Conservation (phyloP, 441 rosid genomes). For the Pelargonium fulgidum region DNA sequence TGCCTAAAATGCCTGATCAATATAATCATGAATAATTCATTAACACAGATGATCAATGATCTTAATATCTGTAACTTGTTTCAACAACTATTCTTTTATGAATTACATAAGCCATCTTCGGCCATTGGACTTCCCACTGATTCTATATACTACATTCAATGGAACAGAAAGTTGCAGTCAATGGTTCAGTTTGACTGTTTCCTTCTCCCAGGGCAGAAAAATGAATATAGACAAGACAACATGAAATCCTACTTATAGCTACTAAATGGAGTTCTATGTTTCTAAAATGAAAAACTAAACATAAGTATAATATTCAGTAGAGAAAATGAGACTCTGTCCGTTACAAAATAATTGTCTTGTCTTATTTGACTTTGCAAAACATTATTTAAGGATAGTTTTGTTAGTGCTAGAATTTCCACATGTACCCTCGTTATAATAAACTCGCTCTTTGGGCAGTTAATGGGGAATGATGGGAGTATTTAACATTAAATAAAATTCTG, state of each 20-base stretch:
- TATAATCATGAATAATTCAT: slow-evolving; percentile 10
- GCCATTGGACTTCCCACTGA: slow-evolving; percentile 4
- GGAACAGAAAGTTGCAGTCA: not conserved
- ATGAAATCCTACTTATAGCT: not conserved
- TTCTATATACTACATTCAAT: not conserved
- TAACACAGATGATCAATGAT: not conserved
- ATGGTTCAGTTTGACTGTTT: not conserved
- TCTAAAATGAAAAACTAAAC: not conserved
- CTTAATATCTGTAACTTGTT: not conserved
- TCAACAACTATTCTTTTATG: not conserved
- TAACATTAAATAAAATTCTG: not conserved
- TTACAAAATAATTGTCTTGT: too few relatives aligned
- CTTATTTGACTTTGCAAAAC: too few relatives aligned
- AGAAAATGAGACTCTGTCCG: not conserved
- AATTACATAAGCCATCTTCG: not conserved
- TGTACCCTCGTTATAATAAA: too few relatives aligned
- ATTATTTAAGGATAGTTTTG: too few relatives aligned
- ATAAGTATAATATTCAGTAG: not conserved
- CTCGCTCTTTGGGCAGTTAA: not conserved
- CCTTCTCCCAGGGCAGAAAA: slow-evolving; percentile 2
- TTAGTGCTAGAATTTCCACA: too few relatives aligned
- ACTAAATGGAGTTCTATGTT: not conserved
- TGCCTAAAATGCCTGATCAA: slow-evolving; percentile 9
- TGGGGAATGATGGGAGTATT: not conserved
- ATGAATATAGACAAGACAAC: not conserved